Evolutionary conservation across 805 yeast genomes (phyloP), one percentile per base, ranked within the genome.

Genomic region (Saturnispora sekii): DNA sequence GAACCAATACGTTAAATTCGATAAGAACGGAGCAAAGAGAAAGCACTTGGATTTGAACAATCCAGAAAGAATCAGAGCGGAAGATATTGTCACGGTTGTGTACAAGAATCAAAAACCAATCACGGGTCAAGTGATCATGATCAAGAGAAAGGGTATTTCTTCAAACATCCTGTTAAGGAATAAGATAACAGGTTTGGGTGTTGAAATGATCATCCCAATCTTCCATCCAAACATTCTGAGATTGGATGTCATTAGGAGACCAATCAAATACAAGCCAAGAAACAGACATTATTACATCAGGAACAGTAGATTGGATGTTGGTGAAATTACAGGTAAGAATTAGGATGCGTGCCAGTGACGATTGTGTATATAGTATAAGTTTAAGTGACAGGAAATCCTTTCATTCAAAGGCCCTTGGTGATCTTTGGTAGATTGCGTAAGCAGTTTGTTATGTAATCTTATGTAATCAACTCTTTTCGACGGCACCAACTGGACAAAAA

Each of bases 211-310:
- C 50, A 76, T 88, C 40, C 89, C 90, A 28, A 65, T 90, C 21
- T 90, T 72, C 68, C 83, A 82, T 50, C 96, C 97, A 7, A 69
- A 77, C 44, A 72, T 93, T 45, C 75, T 79, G 50, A 76, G 81
- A 62, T 71, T 90, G 43, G 97, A 89, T 64, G 63, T 88, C 34
- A 63, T 90, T 50, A 74, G 84, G 63, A 81, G 81, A 63, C 90
- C 95, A 33, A 63, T 67, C 51, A 76, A 74, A 58, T 80, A 86
- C 64, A 77, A 83, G 70, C 70, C 73, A 50, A 79, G 95, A 75
- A 77, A 79, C 66, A 90, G 86, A 71, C 90, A 87, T 56, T 89
- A 82, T 72, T 93, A 86, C 66, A 83, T 93, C 59, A 83, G 96
- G 68, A 82, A 75, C 63, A 72, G 81, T 42, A 79, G 77, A 58